Base-by-base conservation (phyloP, 805 yeast species). In the Candida montana region DNA sequence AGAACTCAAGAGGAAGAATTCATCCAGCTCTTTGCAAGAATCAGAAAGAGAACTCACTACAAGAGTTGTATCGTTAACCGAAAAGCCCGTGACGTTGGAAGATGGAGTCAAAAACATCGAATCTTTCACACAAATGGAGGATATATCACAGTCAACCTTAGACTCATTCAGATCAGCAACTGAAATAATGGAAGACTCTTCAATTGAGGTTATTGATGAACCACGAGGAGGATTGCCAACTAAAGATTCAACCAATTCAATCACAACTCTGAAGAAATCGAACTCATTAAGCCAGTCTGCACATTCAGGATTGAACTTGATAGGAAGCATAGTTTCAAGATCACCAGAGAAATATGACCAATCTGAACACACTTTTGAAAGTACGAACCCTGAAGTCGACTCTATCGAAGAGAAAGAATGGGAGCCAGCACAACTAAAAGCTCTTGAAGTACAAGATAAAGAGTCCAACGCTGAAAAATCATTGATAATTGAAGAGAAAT, bases 141-240 rank as follows among this genome's bases (percentile, higher is more conserved):
- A 46, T 17, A 17, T 49, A 7, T 35, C 50, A 16, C 49, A 49
- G 24, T 46, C 53, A 6, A 48, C 54, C 7, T 18, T 32, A 3
- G 57, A 51, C n/a, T 48, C 57, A 10, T 52, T 38, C 30, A 46
- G 49, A 3, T 53, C 58, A 10, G 57, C 56, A 7, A 41, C 52
- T 4, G 57, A 54, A 15, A 35, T 50, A 13, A 40, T 45, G 18
- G 53, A 50, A 18, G 46, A 44, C 29, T 45, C 47, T 10, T 41
- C 38, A 3, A 7, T 29, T 12, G 19, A 38, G 38, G 16, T 32
- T 21, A 24, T 32, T 20, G 33, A 19, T 20, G 19, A 23, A 9
- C 27, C 19, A 17, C 28, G 15, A 10, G 18, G 19, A 8, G 18
- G 27, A 1, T 20, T 37, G 7, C 33, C 41, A 20, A 20, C 44